These are phyloP conservation scores for Penicillium macrosclerotiorum DNA, from an alignment of 495 filamentous ascomycete species.

Conservation along the genomic window DNA sequence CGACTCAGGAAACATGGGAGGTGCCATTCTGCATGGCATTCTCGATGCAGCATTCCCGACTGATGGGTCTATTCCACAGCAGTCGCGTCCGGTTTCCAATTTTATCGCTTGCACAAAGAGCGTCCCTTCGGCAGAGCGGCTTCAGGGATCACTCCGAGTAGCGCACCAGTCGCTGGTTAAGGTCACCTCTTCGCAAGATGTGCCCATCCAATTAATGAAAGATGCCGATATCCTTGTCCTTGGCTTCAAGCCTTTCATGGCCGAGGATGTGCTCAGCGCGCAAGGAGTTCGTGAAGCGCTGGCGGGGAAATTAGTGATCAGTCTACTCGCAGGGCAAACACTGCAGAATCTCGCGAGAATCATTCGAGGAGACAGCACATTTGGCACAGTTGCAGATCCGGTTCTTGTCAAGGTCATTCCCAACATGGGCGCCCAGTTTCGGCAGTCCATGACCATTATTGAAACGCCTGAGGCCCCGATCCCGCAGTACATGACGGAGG, in stretches of 20 bases:
- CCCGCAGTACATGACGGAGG: conserved; percentile 10
- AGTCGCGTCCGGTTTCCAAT: conserved; percentile 13
- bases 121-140: conserved; percentile 20
- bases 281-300: conserved; percentile 39
- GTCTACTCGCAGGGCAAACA: conserved; percentile 79
- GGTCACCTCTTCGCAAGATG: conserved; percentile 17
- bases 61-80: neutral
- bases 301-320: conserved; percentile 75
- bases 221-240: conserved; percentile 34
- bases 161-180: conserved; percentile 14
- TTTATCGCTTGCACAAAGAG: conserved; percentile 35
- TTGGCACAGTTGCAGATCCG: conserved; percentile 2
- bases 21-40: conserved; percentile 35
- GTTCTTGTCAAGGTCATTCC: conserved; percentile 33
- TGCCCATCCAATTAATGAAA: conserved; percentile 20
- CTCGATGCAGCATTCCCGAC: conserved; percentile 29
- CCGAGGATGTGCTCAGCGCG: conserved; percentile 25
- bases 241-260: conserved; percentile 39
- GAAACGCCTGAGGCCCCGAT: conserved; percentile 17
- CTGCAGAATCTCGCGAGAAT: conserved; percentile 58
- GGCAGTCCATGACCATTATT: conserved; percentile 36
- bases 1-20: conserved; percentile 38
- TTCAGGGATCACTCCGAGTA: conserved; percentile 8
- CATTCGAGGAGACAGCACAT: conserved; percentile 47
- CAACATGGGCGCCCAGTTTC: conserved; percentile 34